phyloP scores from a whole-genome alignment of 2,329 filamentous ascomycete species.

The Chaetothyriales sp. region DNA sequence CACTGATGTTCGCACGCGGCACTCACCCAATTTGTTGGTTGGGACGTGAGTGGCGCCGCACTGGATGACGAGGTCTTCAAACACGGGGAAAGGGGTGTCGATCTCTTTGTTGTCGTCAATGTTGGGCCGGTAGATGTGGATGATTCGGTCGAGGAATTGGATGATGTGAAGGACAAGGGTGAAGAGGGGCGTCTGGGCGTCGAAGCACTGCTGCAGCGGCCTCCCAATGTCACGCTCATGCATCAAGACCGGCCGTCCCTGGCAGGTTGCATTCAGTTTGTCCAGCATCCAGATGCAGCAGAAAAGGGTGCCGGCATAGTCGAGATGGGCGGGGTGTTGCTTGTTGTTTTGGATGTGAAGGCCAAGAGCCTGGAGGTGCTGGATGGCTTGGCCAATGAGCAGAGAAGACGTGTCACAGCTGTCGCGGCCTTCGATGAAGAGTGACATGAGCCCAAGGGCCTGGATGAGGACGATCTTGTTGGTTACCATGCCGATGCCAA shows the following conservation, averaged over 20 bases:
- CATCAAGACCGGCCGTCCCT: conserved; percentile 46
- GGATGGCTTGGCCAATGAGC: conserved; percentile 40
- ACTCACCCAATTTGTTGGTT: conserved; percentile 21
- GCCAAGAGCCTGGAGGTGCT: conserved; percentile 26
- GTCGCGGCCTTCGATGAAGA: conserved; percentile 45
- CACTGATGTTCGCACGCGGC: conserved; percentile 30
- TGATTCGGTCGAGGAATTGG: conserved; percentile 44
- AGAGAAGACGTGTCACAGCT: conserved; percentile 44
- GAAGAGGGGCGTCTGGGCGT: conserved; percentile 41
- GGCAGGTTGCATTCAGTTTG: conserved; percentile 45
- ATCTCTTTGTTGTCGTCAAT: conserved; percentile 24
- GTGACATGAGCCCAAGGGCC: conserved; percentile 40
- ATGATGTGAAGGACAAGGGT: conserved; percentile 44
- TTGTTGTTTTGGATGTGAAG: conserved; percentile 34
- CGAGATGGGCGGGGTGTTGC: conserved; percentile 15
- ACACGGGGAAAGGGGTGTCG: conserved; percentile 16
- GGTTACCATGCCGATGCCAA: conserved; percentile 42
- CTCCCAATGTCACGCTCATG: conserved; percentile 48
- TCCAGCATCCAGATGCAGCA: conserved; percentile 50
- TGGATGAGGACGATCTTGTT: conserved; percentile 45
- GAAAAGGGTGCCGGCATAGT: conserved; percentile 30
- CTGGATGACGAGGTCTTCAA: conserved; percentile 20
- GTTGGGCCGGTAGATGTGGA: conserved; percentile 46
- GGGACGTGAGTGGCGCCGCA: conserved; percentile 11
- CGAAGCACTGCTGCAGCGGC: conserved; percentile 39